A percentile compares a stretch with the other conserved stretches of the same genome.
Evolutionary conservation across 2,329 filamentous ascomycete genomes (phyloP).

Genomic region (Cadophora sp.): DNA sequence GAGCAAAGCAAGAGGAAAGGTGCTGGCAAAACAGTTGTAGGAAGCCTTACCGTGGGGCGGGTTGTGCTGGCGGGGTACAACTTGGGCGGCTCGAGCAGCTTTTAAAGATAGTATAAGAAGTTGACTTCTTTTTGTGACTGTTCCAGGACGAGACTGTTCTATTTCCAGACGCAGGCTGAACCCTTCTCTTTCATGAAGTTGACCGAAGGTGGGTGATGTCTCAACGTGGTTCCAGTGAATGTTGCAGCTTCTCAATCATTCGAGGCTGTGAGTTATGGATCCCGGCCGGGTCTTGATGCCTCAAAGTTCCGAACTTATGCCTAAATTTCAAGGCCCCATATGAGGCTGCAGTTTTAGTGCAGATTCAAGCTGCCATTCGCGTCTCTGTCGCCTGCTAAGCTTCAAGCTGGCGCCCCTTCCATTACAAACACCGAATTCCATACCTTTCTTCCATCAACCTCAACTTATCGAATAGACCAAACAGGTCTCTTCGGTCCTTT

Average conservation of each 20-base stretch:
- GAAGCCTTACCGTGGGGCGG: slow-evolving; percentile 29
- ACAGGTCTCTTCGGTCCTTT: slow-evolving; percentile 18
- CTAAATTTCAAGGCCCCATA: neutral
- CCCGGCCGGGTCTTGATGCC: neutral
- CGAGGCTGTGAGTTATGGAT: slow-evolving; percentile 19
- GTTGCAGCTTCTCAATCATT: slow-evolving; percentile 11
- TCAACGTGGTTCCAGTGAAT: slow-evolving; percentile 28
- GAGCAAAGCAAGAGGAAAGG: neutral
- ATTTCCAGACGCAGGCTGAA: neutral
- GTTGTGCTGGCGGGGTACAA: slow-evolving; percentile 26
- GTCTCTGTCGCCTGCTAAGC: slow-evolving; percentile 38
- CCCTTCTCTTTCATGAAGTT: neutral
- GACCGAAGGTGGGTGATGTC: neutral
- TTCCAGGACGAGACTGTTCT: neutral
- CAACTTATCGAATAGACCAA: slow-evolving; percentile 32
- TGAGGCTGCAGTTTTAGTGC: slow-evolving; percentile 6
- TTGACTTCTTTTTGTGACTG: neutral
- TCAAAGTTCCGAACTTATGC: neutral
- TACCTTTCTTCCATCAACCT: slow-evolving; percentile 31
- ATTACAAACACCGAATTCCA: slow-evolving; percentile 34
- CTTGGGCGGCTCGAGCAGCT: neutral
- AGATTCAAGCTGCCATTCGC: slow-evolving; percentile 23
- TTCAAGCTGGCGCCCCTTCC: slow-evolving; percentile 30
- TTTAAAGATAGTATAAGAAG: neutral
- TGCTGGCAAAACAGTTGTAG: slow-evolving; percentile 29